Evolutionary conservation across 2,329 filamentous ascomycete genomes (phyloP), one percentile per base, ranked within the genome.

Genomic region (Colletotrichum trifolii): DNA sequence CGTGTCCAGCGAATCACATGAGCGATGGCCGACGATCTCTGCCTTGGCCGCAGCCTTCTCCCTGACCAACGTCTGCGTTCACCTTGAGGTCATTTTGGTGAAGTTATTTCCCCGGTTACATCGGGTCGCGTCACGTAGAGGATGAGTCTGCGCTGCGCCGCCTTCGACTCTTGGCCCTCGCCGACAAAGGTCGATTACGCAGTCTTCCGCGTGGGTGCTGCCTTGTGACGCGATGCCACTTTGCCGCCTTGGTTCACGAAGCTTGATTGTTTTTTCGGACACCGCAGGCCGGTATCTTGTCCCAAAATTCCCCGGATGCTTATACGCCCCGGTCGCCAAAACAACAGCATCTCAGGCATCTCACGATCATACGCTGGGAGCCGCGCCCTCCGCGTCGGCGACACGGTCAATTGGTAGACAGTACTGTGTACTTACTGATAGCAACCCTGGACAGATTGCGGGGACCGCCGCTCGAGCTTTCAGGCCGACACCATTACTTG

Each of bases 191-290:
- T 25, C 25, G 25, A 25, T 25, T 25, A 25, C 38, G 40, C 43
- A 42, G 12, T 46, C 42, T 45, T 53, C 36, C 42, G 4, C 48
- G 54, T 38, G 53, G 60, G 34, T 40, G 33, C 42, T 11, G 9
- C 40, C 36, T 54, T 64, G 36, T 64, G 48, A 64, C 54, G 49
- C 48, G 48, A 64, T 60, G 49, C 40, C 42, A 54, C n/a, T 15
- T 34, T 42, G 55, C 55, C 60, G 55, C 49, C 34, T 64, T 43
- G 60, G 60, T 56, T 64, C 43, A 54, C 38, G 45, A 54, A 64
- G 49, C 55, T 64, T 64, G 55, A 54, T 46, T 42, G 36, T 34
- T 47, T 13, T 13, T 38, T 43, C 39, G 33, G 36, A 12, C 25
- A 7, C 17, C 25, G 43, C 50, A 42, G 58, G n/a, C 50, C 36